A percentile compares a stretch with the other conserved stretches of the same genome.
Evolutionary conservation across 2,329 filamentous ascomycete genomes (phyloP).

Genomic region (Eutypa lata): DNA sequence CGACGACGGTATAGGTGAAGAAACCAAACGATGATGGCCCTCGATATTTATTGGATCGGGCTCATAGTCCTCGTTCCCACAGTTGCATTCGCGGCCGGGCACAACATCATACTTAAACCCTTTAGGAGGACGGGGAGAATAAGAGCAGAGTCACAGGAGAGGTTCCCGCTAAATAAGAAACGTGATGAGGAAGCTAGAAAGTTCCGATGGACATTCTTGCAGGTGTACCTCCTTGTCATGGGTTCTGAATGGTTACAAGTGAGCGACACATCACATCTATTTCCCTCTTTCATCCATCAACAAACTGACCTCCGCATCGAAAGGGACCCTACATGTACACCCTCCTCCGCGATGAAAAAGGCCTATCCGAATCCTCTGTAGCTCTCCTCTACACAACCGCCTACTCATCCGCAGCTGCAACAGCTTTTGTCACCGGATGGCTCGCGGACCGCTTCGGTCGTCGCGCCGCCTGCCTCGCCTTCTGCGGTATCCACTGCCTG

Average conservation of each 20-base stretch:
- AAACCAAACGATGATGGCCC: slow-evolving; percentile 9
- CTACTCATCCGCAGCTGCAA: slow-evolving; percentile 42
- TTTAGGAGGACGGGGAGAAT: background rate
- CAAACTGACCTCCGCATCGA: background rate
- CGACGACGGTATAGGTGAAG: background rate
- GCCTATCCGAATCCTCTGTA: slow-evolving; percentile 26
- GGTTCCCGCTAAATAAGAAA: background rate
- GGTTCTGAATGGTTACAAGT: slow-evolving; percentile 51
- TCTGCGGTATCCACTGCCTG: slow-evolving; percentile 50
- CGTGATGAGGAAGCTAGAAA: slow-evolving; percentile 13
- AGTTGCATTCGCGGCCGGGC: slow-evolving; percentile 15
- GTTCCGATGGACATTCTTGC: slow-evolving; percentile 20
- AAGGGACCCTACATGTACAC: slow-evolving; percentile 29
- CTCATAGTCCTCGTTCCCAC: slow-evolving; percentile 18
- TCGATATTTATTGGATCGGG: slow-evolving; percentile 23
- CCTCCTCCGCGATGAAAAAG: slow-evolving; percentile 28
- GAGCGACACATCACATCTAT: slow-evolving; percentile 4
- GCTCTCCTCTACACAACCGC: slow-evolving; percentile 40
- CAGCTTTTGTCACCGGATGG: slow-evolving; percentile 44
- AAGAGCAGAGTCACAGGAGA: slow-evolving; percentile 1
- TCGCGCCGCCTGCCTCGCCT: slow-evolving; percentile 49
- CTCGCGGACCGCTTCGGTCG: slow-evolving; percentile 50
- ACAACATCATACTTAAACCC: slow-evolving; percentile 8
- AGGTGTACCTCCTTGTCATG: slow-evolving; percentile 47
- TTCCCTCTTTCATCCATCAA: background rate